Evolutionary conservation across 306 rosid genomes (phyloP), one percentile per base, ranked within the genome.

Genomic region (Carpinus fangiana): DNA sequence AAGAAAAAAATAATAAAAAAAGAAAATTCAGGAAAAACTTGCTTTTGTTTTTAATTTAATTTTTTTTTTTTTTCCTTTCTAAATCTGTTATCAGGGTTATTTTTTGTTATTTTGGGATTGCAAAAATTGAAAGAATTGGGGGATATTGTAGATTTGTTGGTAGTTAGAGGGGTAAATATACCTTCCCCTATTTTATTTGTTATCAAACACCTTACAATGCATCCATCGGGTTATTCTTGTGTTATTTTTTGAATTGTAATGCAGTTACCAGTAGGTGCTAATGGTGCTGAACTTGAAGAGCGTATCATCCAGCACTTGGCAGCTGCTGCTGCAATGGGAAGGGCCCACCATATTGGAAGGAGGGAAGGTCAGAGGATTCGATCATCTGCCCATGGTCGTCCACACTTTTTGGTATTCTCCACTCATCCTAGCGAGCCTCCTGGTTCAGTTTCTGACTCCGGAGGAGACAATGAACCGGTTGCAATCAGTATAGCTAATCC

Each of bases 261-360:
- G 82, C 85, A 92, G 98, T 81, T 90, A 67, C 87, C 86, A 41
- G 75, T 81, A 50, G 91, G 92, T 56, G 82, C 83, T 57, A 83
- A 84, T 72, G 88, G 82, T 68, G 78, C 79, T 21, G 93, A 88
- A 73, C 87, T 92, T 76, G 97, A 93, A 84, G 97, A 93, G 70
- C 78, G 86, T 66, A 84, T 96, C 74, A 86, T 96, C 80, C 99
- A 93, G 86, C 97, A 90, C 82, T 82, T 95, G 86, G 94, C 99
- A 41, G 90, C 97, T 55, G 93, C 97, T 21, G 96, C 99, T 67
- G 93, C 96, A 12, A 81, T 89, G 87, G 88, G 96, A 65, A 91
- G 98, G 88, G 77, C 90, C 8, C 89, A 61, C 71, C 93, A 88
- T 50, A 80, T 80, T 64, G 90, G 91, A 73, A 76, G 83, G 77